Base-by-base conservation (phyloP, 2,329 filamentous ascomycete species). In the Xylaria multiplex region DNA sequence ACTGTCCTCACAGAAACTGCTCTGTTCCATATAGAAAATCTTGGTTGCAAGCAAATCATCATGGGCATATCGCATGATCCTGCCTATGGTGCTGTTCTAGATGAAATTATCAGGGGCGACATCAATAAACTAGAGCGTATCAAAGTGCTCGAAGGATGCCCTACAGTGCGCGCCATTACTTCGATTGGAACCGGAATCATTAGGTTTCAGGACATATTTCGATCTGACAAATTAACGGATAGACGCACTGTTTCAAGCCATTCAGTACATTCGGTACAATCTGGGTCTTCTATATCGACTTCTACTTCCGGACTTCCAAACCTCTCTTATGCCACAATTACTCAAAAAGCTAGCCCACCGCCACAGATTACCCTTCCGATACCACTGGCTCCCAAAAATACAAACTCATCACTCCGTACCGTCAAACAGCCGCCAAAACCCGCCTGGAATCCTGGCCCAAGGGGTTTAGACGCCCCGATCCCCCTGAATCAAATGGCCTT, bases 41-140 rank as follows among this genome's bases (percentile, higher is more conserved):
- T 82, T 68, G 89, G 88, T 73, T 90, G 88, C 80, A 86, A 84
- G 72, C 84, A 88, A 70, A 81, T 90, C 54, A 76, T 90, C 40
- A 79, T 90, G 42, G 88, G 88, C 52, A 82, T 89, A 57, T 88
- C 86, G 1, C 87, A 89, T 70, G 87, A 90, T 72, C 80, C 85
- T 30, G 83, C 83, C 7, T 90, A 90, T 71, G 85, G 85, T 4
- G 82, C 86, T 8, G 86, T 89, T 69, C 76, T 90, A 22, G 83
- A 87, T 70, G 83, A 87, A 65, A 77, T 89, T 3, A 77, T 85
- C 27, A 78, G 79, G 58, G 82, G 79, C 50, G 82, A 86, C 43
- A 77, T 82, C 11, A 70, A 73, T 7, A 78, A 75, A 24, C 79
- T 79, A 24, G 71, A 78, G 37, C 83, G 83, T 59, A 77, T 89